Evolutionary conservation across 345 rosid genomes (phyloP).

Genomic region (Euclidium syriacum): DNA sequence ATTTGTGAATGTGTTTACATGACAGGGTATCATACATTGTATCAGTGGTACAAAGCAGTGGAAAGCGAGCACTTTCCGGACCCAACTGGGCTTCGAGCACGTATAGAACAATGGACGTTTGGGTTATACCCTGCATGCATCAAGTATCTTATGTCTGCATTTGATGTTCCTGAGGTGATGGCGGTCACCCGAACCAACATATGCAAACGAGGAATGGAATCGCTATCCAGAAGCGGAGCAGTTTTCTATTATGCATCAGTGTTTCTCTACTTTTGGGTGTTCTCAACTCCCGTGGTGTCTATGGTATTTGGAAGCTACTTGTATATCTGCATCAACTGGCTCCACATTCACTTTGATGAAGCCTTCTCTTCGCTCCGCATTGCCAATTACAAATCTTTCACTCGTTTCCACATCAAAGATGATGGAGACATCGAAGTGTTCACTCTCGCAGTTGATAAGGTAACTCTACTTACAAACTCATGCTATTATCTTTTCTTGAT

Average conservation of each 20-base stretch:
- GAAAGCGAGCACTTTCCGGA: constrained; percentile 97
- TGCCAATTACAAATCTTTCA: constrained; percentile 94
- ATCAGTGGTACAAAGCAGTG: constrained; percentile 91
- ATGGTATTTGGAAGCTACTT: constrained; percentile 94
- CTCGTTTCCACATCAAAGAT: constrained; percentile 69
- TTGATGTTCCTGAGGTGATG: constrained; percentile 99
- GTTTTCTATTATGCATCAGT: constrained; percentile 85
- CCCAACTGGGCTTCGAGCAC: constrained; percentile 95
- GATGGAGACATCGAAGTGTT: constrained; percentile 85
- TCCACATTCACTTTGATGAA: constrained; percentile 95
- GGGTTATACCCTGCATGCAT: constrained; percentile 99
- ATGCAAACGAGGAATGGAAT: constrained; percentile 72
- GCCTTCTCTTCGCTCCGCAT: constrained; percentile 98
- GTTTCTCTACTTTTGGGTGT: constrained; percentile 98
- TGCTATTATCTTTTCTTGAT: constrained; percentile 4
- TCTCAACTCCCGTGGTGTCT: constrained; percentile 94
- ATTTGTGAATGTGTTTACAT: neutral
- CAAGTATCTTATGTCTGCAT: constrained; percentile 98
- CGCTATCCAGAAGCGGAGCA: constrained; percentile 83
- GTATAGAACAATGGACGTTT: constrained; percentile 96
- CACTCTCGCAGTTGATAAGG: constrained; percentile 98
- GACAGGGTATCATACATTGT: constrained; percentile 94
- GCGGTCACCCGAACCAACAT: constrained; percentile 88
- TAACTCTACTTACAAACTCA: constrained; percentile 11
- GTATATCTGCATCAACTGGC: constrained; percentile 95